Percentiles rank a stretch among this genome's conserved stretches.
Conservation (phyloP, 2,329 filamentous ascomycete genomes). For the Mycogone perniciosa region DNA sequence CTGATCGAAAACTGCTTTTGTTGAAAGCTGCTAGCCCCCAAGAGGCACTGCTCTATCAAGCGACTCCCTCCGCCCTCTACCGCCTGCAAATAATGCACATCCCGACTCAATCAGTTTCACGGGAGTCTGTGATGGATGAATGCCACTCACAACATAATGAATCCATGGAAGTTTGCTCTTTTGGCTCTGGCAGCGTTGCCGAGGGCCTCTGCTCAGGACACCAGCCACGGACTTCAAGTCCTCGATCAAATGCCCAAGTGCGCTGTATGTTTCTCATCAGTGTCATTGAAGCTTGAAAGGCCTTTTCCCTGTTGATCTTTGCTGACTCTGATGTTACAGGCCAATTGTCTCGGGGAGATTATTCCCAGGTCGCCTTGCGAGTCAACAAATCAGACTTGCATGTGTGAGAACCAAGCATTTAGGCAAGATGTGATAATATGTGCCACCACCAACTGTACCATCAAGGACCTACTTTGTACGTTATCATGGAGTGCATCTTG, state of each 20-base stretch:
- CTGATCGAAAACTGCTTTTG: no score
- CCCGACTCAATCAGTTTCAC: not conserved
- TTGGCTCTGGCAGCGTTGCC: constrained; percentile 9
- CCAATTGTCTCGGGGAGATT: constrained; percentile 20
- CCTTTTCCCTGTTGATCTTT: no score
- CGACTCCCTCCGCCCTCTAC: no score
- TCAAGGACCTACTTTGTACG: constrained; percentile 28
- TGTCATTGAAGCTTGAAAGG: not conserved
- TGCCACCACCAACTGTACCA: constrained; percentile 22
- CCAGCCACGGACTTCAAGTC: not conserved
- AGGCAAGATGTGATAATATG: constrained; percentile 22
- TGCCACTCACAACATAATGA: not conserved
- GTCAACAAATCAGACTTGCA: constrained; percentile 23
- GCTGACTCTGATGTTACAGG: constrained; percentile 13
- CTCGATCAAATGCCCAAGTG: constrained; percentile 23
- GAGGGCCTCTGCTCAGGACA: not conserved
- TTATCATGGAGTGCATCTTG: not conserved
- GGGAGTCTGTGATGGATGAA: not conserved
- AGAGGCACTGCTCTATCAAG: no score
- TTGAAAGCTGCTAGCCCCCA: no score
- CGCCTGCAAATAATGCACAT: not conserved
- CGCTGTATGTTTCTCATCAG: constrained; percentile 22
- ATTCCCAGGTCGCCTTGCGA: constrained; percentile 23
- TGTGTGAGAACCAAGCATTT: constrained; percentile 25
- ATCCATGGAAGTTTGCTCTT: not conserved